Base-by-base conservation (phyloP, 75 land plant species). In the Sequoia sempervirens region DNA sequence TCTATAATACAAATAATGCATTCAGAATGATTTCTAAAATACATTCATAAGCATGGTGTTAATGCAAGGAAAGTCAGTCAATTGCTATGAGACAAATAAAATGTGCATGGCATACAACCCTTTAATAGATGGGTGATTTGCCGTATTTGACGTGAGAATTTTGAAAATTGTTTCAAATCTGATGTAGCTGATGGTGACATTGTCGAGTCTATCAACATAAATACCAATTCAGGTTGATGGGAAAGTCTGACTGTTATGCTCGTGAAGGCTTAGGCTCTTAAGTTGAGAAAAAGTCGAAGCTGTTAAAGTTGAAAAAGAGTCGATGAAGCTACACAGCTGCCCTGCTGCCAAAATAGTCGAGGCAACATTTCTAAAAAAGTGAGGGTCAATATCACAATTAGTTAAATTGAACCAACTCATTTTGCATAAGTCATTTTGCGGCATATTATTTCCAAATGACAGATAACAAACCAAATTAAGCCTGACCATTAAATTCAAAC, bases 301-400 rank as follows among this genome's bases (percentile, higher is more conserved):
- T 78, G 52, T 78, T 78, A 45, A 43, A 78, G 80, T 81, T 81
- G 82, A 81, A 81, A 81, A 81, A 83, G 72, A 64, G 81, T 89
- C 92, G 90, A 87, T 85, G 90, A 52, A 89, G 90, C 84, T 87
- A 91, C 86, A 87, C 83, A 87, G 69, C 79, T 80, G 82, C 89
- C 88, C 90, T 91, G 90, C 86, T 89, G 84, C 88, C 88, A 87
- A 85, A 87, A 85, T 43, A 85, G 76, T 83, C 81, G 85, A 91
- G 88, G 90, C 86, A 84, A 88, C 81, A 83, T 64, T 86, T 88
- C 82, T 84, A 54, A 81, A 84, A 50, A 32, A 34, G 82, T 81
- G 61, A 81, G 82, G 82, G 82, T 38, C 37, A 32, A 54, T 18
- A 81, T 47, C 40, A 81, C 52, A 69, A 75, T 52, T 37, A 82